Evolutionary conservation across 2,329 filamentous ascomycete genomes (phyloP).

Genomic region (Acrocalymma vagum): DNA sequence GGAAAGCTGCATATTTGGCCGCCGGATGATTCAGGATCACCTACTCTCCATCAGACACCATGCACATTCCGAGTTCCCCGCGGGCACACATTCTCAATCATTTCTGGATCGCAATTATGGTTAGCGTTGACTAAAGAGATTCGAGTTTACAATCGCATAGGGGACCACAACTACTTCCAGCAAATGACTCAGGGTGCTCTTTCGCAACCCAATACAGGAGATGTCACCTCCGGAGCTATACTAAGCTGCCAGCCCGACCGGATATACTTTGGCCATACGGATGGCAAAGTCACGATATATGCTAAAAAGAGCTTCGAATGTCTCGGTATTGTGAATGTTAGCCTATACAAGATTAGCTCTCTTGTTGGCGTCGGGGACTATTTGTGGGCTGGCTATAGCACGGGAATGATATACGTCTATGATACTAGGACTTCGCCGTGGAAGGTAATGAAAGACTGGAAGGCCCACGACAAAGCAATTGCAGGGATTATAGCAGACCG

Average conservation of each 20-base stretch:
- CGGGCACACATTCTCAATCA: slow-evolving; percentile 87
- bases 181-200: slow-evolving; percentile 78
- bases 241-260: slow-evolving; percentile 78
- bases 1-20: slow-evolving; percentile 89
- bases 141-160: slow-evolving; percentile 79
- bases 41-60: slow-evolving; percentile 77
- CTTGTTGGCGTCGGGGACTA: slow-evolving; percentile 81
- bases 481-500: slow-evolving; percentile 79
- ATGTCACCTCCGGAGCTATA: slow-evolving; percentile 84
- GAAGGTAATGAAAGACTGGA: slow-evolving; percentile 94
- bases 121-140: slow-evolving; percentile 87
- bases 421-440: slow-evolving; percentile 85
- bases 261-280: slow-evolving; percentile 89
- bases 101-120: slow-evolving; percentile 88
- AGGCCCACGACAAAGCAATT: slow-evolving; percentile 85
- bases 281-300: slow-evolving; percentile 96
- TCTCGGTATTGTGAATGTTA: slow-evolving; percentile 82
- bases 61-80: slow-evolving; percentile 80
- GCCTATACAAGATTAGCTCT: slow-evolving; percentile 93
- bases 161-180: slow-evolving; percentile 73
- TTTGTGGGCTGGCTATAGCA: slow-evolving; percentile 95
- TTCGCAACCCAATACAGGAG: slow-evolving; percentile 76
- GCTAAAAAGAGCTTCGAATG: slow-evolving; percentile 79
- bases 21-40: slow-evolving; percentile 76
- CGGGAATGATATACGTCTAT: slow-evolving; percentile 92